Percentiles rank a stretch among this genome's conserved stretches.
These are phyloP conservation scores for Grosmannia serpens DNA, from an alignment of 2,329 filamentous ascomycete species.

Conservation along the genomic window DNA sequence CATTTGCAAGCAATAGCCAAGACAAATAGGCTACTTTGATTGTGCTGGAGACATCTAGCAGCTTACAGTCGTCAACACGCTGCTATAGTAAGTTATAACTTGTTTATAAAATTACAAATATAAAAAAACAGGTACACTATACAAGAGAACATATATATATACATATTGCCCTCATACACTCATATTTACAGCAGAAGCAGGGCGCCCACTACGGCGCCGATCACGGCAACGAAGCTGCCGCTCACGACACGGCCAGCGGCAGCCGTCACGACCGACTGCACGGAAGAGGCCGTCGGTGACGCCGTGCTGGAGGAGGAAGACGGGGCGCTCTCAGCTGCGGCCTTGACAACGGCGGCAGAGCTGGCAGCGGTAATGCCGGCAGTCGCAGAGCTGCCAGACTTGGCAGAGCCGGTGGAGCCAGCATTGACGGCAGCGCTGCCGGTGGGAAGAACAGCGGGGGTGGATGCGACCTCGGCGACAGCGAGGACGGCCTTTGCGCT, in stretches of 20 bases:
- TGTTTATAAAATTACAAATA: too few relatives aligned
- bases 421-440: background rate
- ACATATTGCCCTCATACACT: background rate
- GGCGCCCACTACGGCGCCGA: background rate
- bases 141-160: too few relatives aligned
- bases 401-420: too few relatives aligned
- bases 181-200: slow-evolving; percentile 3
- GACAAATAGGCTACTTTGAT: background rate
- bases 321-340: background rate
- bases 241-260: background rate
- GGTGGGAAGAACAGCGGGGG: background rate
- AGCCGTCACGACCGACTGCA: background rate
- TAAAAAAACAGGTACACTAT: too few relatives aligned
- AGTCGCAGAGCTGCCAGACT: background rate
- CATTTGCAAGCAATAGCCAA: background rate
- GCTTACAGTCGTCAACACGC: too few relatives aligned
- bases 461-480: background rate
- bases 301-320: background rate
- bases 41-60: too few relatives aligned
- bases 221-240: slow-evolving; percentile 1
- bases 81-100: too few relatives aligned
- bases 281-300: background rate
- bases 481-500: background rate
- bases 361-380: background rate
- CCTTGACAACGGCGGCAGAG: background rate